Evolutionary conservation across 768 basidiomycete genomes (phyloP), one percentile per base, ranked within the genome.

Genomic region (Phaeolepiota aurea): DNA sequence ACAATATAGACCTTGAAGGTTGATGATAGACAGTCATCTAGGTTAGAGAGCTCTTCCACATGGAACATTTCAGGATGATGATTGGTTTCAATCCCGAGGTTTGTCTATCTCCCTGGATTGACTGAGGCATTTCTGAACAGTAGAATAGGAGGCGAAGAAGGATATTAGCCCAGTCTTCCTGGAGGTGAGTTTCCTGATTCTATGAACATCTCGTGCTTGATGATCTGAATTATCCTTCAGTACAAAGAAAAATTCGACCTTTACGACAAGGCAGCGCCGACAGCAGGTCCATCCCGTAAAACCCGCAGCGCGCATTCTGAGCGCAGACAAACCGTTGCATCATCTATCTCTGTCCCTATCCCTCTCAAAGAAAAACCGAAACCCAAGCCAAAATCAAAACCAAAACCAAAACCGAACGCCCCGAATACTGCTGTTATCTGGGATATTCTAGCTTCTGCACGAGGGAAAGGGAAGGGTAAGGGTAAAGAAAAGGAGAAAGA

Each of bases 1-100:
- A n/a, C n/a, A n/a, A n/a, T n/a, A n/a, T n/a, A 28, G 7, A 28
- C 43, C 44, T n/a, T 25, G 15, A 12, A 28, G 9, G 20, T n/a
- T 11, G 28, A 5, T 47, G 20, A 37, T 18, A 35, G 43, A 11
- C 32, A n/a, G n/a, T n/a, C n/a, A n/a, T 15, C 31, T 45, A 90
- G 83, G 71, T 94, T 36, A 77, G 92, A 44, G 89, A 97, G 59
- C 68, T 77, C 44, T 97, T 93, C 59, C 92, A 97, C 54, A 70
- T 94, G 61, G 83, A 92, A 48, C 69, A 82, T 43, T 93, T 85
- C 54, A 74, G 78, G 2, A 79, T 74, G 18, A 69, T 94, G 65
- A 61, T 91, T 23, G 70, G 68, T 14, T 97, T 79, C 56, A 74
- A 93, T 58, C 92, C 91, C 5, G 58, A 66, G 59, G 85, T 86